A percentile compares a stretch with the other conserved stretches of the same genome.
Evolutionary conservation across 106 monocot genomes (phyloP).

Genomic region (Allium cepa): DNA sequence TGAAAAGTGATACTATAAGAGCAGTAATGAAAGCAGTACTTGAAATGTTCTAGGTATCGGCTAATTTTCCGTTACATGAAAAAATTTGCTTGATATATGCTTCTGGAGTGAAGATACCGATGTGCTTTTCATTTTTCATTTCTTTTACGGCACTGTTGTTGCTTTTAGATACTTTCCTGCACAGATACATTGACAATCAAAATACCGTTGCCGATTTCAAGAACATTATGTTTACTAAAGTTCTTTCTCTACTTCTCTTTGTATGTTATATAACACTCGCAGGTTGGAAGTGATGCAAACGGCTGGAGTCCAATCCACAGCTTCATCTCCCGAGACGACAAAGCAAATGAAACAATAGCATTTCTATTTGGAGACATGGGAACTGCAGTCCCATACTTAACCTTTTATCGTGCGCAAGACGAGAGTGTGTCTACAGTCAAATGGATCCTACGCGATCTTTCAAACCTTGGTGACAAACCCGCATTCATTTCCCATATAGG

Average conservation of each 20-base stretch:
- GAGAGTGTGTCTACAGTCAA: conserved; percentile 80
- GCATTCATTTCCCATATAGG: conserved; percentile 94
- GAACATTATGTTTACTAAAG: too few relatives aligned
- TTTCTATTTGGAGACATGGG: conserved; percentile 98
- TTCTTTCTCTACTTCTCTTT: background rate
- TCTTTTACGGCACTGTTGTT: too few relatives aligned
- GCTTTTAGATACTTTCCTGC: too few relatives aligned
- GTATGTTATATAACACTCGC: background rate
- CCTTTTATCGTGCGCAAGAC: conserved; percentile 72
- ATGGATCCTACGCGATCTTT: conserved; percentile 84
- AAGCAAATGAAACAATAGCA: conserved; percentile 71
- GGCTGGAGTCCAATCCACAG: conserved; percentile 76
- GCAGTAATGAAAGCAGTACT: too few relatives aligned
- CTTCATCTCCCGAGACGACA: conserved; percentile 68
- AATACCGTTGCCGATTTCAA: too few relatives aligned
- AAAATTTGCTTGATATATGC: too few relatives aligned
- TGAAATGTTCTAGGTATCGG: too few relatives aligned
- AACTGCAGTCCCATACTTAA: conserved; percentile 62
- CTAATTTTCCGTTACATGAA: too few relatives aligned
- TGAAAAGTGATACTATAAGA: too few relatives aligned
- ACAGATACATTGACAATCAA: too few relatives aligned
- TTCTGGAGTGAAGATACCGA: too few relatives aligned
- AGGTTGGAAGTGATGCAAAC: conserved; percentile 80
- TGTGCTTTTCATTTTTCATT: too few relatives aligned
- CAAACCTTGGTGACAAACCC: conserved; percentile 66